phyloP scores from a whole-genome alignment of 148 eudicot species.

The Fagopyrum esculentum region DNA sequence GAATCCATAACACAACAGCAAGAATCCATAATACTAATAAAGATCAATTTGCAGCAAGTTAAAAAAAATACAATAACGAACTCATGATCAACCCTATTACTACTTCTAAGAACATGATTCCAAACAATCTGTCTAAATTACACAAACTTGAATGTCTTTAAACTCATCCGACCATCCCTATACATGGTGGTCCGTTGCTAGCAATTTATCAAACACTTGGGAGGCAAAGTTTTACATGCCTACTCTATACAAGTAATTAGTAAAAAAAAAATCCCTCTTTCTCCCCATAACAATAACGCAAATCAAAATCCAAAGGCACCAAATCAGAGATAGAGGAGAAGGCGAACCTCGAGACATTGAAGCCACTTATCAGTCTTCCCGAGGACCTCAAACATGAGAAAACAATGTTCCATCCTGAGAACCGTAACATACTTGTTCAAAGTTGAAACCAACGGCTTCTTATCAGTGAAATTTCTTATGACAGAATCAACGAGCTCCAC shows the following conservation, averaged over 20 bases:
- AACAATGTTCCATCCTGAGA: slow-evolving; percentile 80
- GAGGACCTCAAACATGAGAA: slow-evolving; percentile 80
- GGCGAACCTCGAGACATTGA: slow-evolving; percentile 87
- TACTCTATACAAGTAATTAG: not conserved
- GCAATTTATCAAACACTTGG: slow-evolving; percentile 10
- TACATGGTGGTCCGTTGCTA: not conserved
- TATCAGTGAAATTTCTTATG: slow-evolving; percentile 45
- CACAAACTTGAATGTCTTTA: not conserved
- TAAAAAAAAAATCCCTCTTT: not conserved
- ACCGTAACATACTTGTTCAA: slow-evolving; percentile 60
- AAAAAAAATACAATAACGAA: not conserved
- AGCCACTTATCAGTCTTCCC: slow-evolving; percentile 80
- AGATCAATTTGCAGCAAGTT: not conserved
- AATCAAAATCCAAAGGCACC: not conserved
- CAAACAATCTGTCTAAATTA: not conserved
- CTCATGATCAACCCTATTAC: not conserved
- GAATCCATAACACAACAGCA: not conserved
- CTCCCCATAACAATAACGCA: not conserved
- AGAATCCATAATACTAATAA: not conserved
- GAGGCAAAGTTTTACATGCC: not conserved
- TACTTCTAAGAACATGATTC: not conserved
- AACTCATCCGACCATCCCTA: not conserved
- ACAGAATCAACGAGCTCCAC: slow-evolving; percentile 49
- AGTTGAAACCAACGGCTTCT: slow-evolving; percentile 45
- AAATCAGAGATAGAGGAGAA: slow-evolving; percentile 5